These are phyloP conservation scores for Fusarium avenaceum DNA, from an alignment of 2,329 filamentous ascomycete species.

Conservation along the genomic window DNA sequence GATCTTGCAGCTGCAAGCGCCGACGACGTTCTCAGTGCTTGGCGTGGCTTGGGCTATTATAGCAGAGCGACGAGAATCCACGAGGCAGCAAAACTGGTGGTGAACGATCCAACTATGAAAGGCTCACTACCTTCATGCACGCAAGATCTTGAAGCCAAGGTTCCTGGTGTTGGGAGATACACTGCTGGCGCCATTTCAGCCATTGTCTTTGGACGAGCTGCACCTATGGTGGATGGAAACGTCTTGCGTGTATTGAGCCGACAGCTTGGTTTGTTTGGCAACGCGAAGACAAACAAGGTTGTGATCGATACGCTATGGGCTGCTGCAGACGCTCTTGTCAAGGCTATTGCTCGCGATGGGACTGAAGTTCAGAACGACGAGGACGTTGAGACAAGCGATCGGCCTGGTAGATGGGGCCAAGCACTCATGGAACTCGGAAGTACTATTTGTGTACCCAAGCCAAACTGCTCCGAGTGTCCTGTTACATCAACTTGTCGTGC, in stretches of 20 bases:
- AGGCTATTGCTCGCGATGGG: slow-evolving; percentile 61
- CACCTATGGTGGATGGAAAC: slow-evolving; percentile 74
- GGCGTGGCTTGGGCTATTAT: slow-evolving; percentile 75
- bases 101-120: slow-evolving; percentile 55
- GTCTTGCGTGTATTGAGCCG: slow-evolving; percentile 72
- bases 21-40: slow-evolving; percentile 70
- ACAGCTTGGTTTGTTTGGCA: slow-evolving; percentile 69
- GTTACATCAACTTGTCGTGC: slow-evolving; percentile 65
- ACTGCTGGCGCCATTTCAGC: slow-evolving; percentile 73
- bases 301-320: slow-evolving; percentile 69
- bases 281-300: slow-evolving; percentile 68
- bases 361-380: slow-evolving; percentile 38
- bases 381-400: slow-evolving; percentile 57
- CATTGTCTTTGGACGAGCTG: slow-evolving; percentile 71
- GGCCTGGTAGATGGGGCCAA: slow-evolving; percentile 73
- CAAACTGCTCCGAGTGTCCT: slow-evolving; percentile 67
- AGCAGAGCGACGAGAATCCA: slow-evolving; percentile 73
- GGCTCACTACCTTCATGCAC: slow-evolving; percentile 65
- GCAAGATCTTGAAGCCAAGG: slow-evolving; percentile 61
- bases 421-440: slow-evolving; percentile 76
- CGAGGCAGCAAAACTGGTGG: slow-evolving; percentile 66
- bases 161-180: slow-evolving; percentile 73
- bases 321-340: slow-evolving; percentile 68
- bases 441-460: slow-evolving; percentile 71
- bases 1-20: slow-evolving; percentile 66